phyloP scores from a whole-genome alignment of 352 stramenopile species.

The Pythium aquatile region DNA sequence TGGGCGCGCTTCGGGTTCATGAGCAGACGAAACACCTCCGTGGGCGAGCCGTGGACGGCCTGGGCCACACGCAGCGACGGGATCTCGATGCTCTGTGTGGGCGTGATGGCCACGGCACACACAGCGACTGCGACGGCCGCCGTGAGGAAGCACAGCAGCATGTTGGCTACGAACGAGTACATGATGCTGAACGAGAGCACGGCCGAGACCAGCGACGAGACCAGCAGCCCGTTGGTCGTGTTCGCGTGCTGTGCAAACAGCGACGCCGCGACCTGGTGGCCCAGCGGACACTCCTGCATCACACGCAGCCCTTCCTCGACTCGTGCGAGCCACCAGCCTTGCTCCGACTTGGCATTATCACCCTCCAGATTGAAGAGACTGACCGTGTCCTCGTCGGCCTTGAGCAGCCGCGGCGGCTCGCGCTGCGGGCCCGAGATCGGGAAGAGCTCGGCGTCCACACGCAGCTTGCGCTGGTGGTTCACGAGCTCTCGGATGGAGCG shows the following conservation, averaged over 20 bases:
- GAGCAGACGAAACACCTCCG: constrained; percentile 77
- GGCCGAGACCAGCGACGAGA: constrained; percentile 58
- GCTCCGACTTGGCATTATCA: constrained; percentile 79
- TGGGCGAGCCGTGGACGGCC: constrained; percentile 80
- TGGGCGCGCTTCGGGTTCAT: constrained; percentile 87
- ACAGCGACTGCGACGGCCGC: constrained; percentile 62
- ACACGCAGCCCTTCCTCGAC: constrained; percentile 79
- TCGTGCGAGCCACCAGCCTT: constrained; percentile 83
- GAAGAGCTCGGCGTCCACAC: constrained; percentile 73
- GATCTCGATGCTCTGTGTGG: constrained; percentile 74
- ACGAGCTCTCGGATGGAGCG: constrained; percentile 72
- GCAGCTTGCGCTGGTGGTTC: constrained; percentile 71
- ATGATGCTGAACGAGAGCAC: constrained; percentile 84
- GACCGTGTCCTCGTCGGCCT: constrained; percentile 80
- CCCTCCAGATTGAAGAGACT: constrained; percentile 87
- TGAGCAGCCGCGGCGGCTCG: constrained; percentile 64
- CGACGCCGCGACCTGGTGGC: constrained; percentile 74
- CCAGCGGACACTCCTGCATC: constrained; percentile 86
- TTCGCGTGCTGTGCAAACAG: constrained; percentile 78
- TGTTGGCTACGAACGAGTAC: constrained; percentile 83
- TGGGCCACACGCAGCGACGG: constrained; percentile 81
- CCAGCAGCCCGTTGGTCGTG: constrained; percentile 74
- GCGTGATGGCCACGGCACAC: constrained; percentile 70
- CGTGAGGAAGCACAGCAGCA: constrained; percentile 75
- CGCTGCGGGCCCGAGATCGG: constrained; percentile 45